phyloP scores from a whole-genome alignment of 305 asterid genomes.

The Rubia peregrina region DNA sequence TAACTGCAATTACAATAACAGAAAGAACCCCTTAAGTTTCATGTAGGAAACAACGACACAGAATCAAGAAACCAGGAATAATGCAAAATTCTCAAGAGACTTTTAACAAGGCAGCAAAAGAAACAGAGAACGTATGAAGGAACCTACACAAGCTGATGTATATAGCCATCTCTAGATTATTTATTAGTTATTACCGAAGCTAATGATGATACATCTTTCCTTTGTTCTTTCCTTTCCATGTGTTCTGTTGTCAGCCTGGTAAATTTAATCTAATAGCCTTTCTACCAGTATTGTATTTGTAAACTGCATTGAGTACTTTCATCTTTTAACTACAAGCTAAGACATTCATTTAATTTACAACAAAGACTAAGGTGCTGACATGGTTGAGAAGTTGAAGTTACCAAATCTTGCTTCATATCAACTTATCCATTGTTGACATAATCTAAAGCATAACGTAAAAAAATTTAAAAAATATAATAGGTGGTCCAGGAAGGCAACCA shows the following conservation, averaged over 20 bases:
- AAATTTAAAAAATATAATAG: too few relatives aligned
- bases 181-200: background rate
- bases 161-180: background rate
- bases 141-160: background rate
- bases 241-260: background rate
- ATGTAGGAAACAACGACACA: background rate
- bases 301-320: background rate
- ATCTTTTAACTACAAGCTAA: background rate
- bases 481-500: background rate
- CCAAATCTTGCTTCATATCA: background rate
- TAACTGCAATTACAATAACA: constrained; percentile 26
- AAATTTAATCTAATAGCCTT: background rate
- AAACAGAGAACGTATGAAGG: too few relatives aligned
- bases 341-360: background rate
- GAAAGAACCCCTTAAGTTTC: background rate
- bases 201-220: background rate
- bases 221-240: background rate
- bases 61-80: too few relatives aligned
- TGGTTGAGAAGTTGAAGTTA: background rate
- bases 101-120: background rate
- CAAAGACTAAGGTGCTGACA: background rate
- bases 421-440: background rate
- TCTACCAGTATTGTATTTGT: background rate
- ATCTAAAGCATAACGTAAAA: background rate
- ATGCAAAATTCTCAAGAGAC: background rate